phyloP scores from a whole-genome alignment of 768 basidiomycete genomes.

The Boletus bicolor region DNA sequence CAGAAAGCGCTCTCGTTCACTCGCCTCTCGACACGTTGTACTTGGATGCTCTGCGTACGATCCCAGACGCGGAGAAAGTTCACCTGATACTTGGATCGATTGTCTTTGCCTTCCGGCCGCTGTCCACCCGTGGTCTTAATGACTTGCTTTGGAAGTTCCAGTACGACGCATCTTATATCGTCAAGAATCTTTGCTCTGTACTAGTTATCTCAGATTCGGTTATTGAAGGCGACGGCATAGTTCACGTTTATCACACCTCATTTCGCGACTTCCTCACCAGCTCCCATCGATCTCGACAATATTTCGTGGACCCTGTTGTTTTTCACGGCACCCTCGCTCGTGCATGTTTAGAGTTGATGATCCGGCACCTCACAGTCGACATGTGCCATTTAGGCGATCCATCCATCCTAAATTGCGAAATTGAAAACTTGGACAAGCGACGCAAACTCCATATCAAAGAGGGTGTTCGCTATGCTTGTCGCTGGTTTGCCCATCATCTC shows the following conservation, averaged over 20 bases:
- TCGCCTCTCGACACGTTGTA: slow-evolving; percentile 16
- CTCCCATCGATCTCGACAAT: slow-evolving; percentile 12
- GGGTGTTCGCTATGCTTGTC: slow-evolving; percentile 20
- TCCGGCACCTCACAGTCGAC: slow-evolving; percentile 10
- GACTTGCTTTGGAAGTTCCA: slow-evolving; percentile 7
- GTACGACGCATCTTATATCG: slow-evolving; percentile 7
- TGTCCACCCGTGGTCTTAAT: slow-evolving; percentile 13
- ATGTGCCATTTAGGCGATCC: slow-evolving; percentile 15
- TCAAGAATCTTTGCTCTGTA: slow-evolving; percentile 15
- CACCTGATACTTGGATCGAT: slow-evolving; percentile 11
- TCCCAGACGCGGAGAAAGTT: slow-evolving; percentile 10
- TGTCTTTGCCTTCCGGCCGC: slow-evolving; percentile 12
- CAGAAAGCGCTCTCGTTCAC: slow-evolving; percentile 6
- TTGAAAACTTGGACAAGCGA: slow-evolving; percentile 11
- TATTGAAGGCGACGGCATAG: slow-evolving; percentile 1
- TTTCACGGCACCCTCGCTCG: slow-evolving; percentile 15
- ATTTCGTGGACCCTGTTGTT: slow-evolving; percentile 8
- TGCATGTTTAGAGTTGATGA: slow-evolving; percentile 17
- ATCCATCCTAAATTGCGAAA: slow-evolving; percentile 10
- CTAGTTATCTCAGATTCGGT: slow-evolving; percentile 8
- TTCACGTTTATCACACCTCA: slow-evolving; percentile 22
- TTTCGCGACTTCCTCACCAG: slow-evolving; percentile 23
- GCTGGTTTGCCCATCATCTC: slow-evolving; percentile 19
- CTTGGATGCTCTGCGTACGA: slow-evolving; percentile 10
- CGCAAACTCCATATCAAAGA: slow-evolving; percentile 13